phyloP scores from a whole-genome alignment of 495 filamentous ascomycete species.

The Penicillium angulare region DNA sequence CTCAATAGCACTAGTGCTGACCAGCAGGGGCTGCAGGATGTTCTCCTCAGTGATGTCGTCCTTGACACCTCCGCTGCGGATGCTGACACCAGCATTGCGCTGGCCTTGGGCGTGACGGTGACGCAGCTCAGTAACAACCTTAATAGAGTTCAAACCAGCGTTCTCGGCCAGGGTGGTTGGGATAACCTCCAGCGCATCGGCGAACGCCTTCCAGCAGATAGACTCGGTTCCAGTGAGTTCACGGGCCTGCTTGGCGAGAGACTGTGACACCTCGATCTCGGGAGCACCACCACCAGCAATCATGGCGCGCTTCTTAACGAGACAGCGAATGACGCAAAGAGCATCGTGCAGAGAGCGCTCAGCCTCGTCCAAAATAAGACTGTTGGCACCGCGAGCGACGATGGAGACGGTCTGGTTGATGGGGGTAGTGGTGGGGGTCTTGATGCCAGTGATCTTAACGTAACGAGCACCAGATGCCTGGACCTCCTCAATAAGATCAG shows the following conservation, averaged over 20 bases:
- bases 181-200: slow-evolving; percentile 95
- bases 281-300: slow-evolving; percentile 96
- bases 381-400: slow-evolving; percentile 91
- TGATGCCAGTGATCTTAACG: slow-evolving; percentile 92
- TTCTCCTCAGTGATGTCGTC: slow-evolving; percentile 94
- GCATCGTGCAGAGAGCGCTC: slow-evolving; percentile 96
- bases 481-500: slow-evolving; percentile 90
- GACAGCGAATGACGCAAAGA: slow-evolving; percentile 93
- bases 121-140: slow-evolving; percentile 95
- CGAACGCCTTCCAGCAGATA: slow-evolving; percentile 98
- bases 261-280: slow-evolving; percentile 88
- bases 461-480: slow-evolving; percentile 83
- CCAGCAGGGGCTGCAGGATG: slow-evolving; percentile 91
- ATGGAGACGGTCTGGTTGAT: slow-evolving; percentile 89
- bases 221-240: slow-evolving; percentile 84
- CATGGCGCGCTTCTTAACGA: slow-evolving; percentile 98
- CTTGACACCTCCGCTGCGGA: slow-evolving; percentile 95
- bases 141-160: slow-evolving; percentile 94
- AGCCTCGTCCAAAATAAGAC: slow-evolving; percentile 91
- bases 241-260: slow-evolving; percentile 76
- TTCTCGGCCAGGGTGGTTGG: slow-evolving; percentile 97
- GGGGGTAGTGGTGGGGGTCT: slow-evolving; percentile 48
- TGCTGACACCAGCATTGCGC: slow-evolving; percentile 94
- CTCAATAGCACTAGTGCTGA: slow-evolving; percentile 96
- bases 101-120: slow-evolving; percentile 92